phyloP scores from a whole-genome alignment of 1,139 yeast species.

The Geotrichum klebahnii region DNA sequence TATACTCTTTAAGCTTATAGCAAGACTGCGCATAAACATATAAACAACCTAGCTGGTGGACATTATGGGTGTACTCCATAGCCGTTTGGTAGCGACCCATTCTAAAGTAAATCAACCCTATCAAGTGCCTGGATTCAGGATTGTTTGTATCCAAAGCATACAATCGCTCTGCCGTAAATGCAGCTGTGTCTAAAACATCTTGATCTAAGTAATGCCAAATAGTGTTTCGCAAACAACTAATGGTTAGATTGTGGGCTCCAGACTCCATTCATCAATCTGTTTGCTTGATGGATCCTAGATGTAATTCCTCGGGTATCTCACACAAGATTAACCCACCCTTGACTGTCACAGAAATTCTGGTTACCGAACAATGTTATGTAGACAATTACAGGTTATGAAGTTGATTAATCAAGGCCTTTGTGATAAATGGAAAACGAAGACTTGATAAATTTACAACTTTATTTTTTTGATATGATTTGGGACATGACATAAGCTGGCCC shows the following conservation, averaged over 20 bases:
- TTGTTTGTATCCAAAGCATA: constrained; percentile 52
- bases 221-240: constrained; percentile 25
- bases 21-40: constrained; percentile 68
- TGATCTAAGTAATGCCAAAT: constrained; percentile 69
- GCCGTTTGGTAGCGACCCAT: constrained; percentile 59
- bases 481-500: too few relatives aligned
- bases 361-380: too few relatives aligned
- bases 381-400: too few relatives aligned
- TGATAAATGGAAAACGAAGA: too few relatives aligned
- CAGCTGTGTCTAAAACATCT: constrained; percentile 66
- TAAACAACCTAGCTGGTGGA: constrained; percentile 63
- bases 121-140: constrained; percentile 57
- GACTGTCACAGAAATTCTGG: too few relatives aligned
- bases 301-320: not conserved
- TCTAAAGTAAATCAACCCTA: constrained; percentile 58
- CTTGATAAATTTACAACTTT: too few relatives aligned
- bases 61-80: constrained; percentile 33
- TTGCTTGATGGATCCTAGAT: not conserved
- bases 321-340: too few relatives aligned
- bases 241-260: constrained; percentile 11
- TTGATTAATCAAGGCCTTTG: too few relatives aligned
- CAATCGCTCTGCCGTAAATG: constrained; percentile 74
- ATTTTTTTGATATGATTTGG: too few relatives aligned
- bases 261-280: constrained; percentile 14
- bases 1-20: constrained; percentile 50